phyloP scores from a whole-genome alignment of 2,329 filamentous ascomycete genomes.

The Aureobasidium sp. region DNA sequence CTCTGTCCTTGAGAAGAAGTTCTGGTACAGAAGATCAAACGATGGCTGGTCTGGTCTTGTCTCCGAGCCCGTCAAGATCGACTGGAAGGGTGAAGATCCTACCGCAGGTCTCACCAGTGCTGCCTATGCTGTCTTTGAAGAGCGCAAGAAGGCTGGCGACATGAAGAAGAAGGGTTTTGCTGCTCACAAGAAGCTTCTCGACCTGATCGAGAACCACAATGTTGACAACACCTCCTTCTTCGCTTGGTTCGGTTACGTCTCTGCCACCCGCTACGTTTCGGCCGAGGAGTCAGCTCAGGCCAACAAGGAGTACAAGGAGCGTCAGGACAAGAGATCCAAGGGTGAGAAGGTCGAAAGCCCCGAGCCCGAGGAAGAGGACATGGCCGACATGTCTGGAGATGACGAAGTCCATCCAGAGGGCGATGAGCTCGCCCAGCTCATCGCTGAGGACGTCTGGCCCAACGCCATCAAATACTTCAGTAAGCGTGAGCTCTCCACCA shows the following conservation, averaged over 20 bases:
- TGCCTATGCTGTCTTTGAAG: slow-evolving; percentile 62
- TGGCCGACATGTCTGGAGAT: slow-evolving; percentile 57
- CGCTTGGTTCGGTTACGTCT: slow-evolving; percentile 72
- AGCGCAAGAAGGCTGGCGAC: slow-evolving; percentile 46
- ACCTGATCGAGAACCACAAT: slow-evolving; percentile 43
- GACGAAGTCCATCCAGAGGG: slow-evolving; percentile 84
- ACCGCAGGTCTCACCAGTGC: slow-evolving; percentile 73
- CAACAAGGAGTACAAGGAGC: slow-evolving; percentile 53
- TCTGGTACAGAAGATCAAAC: slow-evolving; percentile 69
- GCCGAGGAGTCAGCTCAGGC: slow-evolving; percentile 65
- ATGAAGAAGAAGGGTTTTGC: slow-evolving; percentile 41
- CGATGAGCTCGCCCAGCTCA: slow-evolving; percentile 70
- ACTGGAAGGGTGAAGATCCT: slow-evolving; percentile 77
- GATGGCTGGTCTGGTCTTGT: slow-evolving; percentile 70
- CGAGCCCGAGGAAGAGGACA: slow-evolving; percentile 51
- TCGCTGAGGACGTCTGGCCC: slow-evolving; percentile 85
- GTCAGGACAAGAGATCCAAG: slow-evolving; percentile 40
- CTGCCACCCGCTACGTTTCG: slow-evolving; percentile 57
- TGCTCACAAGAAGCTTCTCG: slow-evolving; percentile 48
- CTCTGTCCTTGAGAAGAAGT: slow-evolving; percentile 77
- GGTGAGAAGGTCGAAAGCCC: slow-evolving; percentile 36
- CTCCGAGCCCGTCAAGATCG: slow-evolving; percentile 79
- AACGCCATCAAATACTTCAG: slow-evolving; percentile 86
- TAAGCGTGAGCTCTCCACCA: slow-evolving; percentile 43
- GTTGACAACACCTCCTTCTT: slow-evolving; percentile 65